Evolutionary conservation across 768 basidiomycete genomes (phyloP), one percentile per base, ranked within the genome.

Genomic region (Leccinum truebloodii): DNA sequence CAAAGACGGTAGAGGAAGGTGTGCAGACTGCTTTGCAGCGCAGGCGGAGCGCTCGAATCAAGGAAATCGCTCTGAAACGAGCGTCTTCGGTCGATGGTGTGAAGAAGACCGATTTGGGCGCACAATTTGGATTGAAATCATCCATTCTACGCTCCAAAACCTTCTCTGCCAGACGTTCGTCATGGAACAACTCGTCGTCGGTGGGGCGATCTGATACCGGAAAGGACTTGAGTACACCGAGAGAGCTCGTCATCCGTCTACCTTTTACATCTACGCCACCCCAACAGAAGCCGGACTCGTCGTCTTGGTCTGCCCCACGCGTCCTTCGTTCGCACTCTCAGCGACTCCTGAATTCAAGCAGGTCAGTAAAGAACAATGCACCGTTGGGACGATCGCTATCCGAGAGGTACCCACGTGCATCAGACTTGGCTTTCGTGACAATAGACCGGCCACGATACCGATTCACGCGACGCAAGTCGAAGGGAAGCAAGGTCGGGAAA

Each of bases 271-370:
- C 64, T 8, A 64, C 65, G 2, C 64, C 69, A 6, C 54, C 69
- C 22, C 58, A 58, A 7, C 46, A 61, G 54, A 60, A 59, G 46
- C 14, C 52, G 0, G 54, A 59, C 10, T 50, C 59, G 3, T 24
- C 30, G 8, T 22, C 46, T 14, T 58, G 63, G 63, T 63, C 64
- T 32, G 55, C 61, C 18, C 59, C 63, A 9, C 69, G 63, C 34
- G 63, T 71, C 52, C 68, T 70, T 35, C 71, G 73, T 41, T 69
- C 71, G 14, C 64, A 65, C 18, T 71, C 71, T 4, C 73, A 71
- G 34, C 60, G 66, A 44, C 55, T 63, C 20, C 24, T 22, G 35
- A 55, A 41, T 32, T 18, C 59, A 22, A 35, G 13, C 20, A 24
- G 46, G 26, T 10, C 32, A 8, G 18, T 41, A 3, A 54, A 53